Base-by-base conservation (phyloP, 2,329 filamentous ascomycete genomes). In the Ascochyta rabiei region DNA sequence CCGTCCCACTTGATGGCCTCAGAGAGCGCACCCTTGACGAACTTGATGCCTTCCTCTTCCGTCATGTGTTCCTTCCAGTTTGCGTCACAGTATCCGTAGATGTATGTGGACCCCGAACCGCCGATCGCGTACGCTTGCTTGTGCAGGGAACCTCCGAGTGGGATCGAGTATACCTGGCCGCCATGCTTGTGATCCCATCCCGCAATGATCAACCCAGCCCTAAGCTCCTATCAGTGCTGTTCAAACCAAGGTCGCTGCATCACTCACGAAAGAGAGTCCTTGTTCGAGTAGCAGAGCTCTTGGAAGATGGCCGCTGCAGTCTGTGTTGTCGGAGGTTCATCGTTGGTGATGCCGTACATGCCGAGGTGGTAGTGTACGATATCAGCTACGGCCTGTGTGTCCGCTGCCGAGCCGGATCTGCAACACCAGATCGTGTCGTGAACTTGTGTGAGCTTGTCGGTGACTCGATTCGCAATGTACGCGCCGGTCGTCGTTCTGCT, bases 401-500 rank as follows among this genome's bases (percentile, higher is more conserved):
- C 95, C 65, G 95, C 95, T 28, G 95, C 95, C 23, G 95, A 99
- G 46, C 95, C 95, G 58, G 95, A 98, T 72, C 95, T 89, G 82
- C 95, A 99, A 82, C 95, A 99, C 95, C 95, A 99, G 79, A 99
- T 98, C 56, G 93, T 98, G 78, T 99, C 95, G 80, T 96, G 90
- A 58, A 99, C 93, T 82, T 93, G 90, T 71, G 95, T 99, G 75
- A 99, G 87, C 84, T 99, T 99, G 84, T 99, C 95, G 62, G 95
- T 99, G 64, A 99, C 95, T 83, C 95, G 89, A 80, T 99, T 99
- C 70, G 95, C 95, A 74, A 99, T 98, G 84, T 98, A 99, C 68
- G 93, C 88, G 70, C 95, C 95, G 50, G 93, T 99, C 41, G 95
- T 99, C 64, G 95, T 99, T 81, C 95, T 88, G 72, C 92, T 97